phyloP scores from a whole-genome alignment of 495 filamentous ascomycete genomes.

The Talaromyces stipitatus region DNA sequence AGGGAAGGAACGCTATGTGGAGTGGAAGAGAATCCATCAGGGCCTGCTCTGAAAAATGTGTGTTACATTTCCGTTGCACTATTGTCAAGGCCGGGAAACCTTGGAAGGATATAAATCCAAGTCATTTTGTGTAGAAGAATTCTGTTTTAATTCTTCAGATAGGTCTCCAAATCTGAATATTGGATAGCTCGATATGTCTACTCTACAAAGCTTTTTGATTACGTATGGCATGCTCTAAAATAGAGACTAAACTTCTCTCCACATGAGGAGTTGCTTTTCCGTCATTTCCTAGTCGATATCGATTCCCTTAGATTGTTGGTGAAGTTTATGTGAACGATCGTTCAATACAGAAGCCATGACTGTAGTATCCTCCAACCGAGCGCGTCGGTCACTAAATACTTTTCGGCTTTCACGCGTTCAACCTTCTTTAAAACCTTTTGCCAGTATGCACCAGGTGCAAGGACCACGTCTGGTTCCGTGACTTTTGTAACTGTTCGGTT shows the following conservation, averaged over 20 bases:
- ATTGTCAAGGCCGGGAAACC: background rate
- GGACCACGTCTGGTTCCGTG: slow-evolving; percentile 22
- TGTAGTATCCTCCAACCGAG: slow-evolving; percentile 14
- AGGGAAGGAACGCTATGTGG: slow-evolving; percentile 25
- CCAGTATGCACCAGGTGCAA: slow-evolving; percentile 20
- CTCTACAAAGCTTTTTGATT: no score
- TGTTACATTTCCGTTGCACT: background rate
- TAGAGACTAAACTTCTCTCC: no score
- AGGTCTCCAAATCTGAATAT: no score
- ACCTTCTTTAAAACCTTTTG: slow-evolving; percentile 9
- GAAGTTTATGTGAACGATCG: slow-evolving; percentile 15
- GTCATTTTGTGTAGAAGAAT: no score
- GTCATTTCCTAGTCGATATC: slow-evolving; percentile 16
- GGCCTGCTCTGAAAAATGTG: background rate
- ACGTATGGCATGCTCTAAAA: no score
- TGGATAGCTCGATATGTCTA: no score
- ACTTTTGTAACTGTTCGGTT: slow-evolving; percentile 22
- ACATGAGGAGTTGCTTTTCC: slow-evolving; percentile 10
- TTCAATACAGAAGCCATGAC: slow-evolving; percentile 17
- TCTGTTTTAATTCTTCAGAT: no score
- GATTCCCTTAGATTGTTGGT: slow-evolving; percentile 11
- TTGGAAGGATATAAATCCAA: background rate
- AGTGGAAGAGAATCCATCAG: slow-evolving; percentile 22
- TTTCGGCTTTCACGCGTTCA: slow-evolving; percentile 12
- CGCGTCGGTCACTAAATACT: slow-evolving; percentile 1